Conservation (phyloP, 768 basidiomycete genomes). For the Lentinula lateritia region DNA sequence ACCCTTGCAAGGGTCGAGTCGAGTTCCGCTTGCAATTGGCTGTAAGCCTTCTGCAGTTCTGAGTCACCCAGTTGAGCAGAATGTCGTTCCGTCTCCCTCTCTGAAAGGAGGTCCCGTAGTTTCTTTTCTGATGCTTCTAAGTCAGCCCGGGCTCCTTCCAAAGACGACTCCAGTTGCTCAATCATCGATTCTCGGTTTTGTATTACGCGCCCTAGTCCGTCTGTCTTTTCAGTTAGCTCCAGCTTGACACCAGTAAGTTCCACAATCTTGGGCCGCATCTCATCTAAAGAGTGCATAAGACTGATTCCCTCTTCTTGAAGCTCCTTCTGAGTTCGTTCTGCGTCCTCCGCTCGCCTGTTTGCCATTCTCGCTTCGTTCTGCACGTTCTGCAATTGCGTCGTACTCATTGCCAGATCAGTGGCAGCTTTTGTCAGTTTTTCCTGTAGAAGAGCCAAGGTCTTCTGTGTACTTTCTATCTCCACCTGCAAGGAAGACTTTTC, state of each 20-base stretch:
- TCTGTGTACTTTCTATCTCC: conserved; percentile 40
- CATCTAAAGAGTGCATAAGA: conserved; percentile 76
- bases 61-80: conserved; percentile 43
- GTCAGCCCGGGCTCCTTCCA: conserved; percentile 50
- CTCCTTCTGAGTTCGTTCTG: conserved; percentile 64
- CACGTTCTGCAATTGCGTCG: conserved; percentile 51
- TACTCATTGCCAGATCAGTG: conserved; percentile 45
- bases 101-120: conserved; percentile 36
- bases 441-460: conserved; percentile 46
- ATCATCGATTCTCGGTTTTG: conserved; percentile 53
- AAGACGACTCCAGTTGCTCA: conserved; percentile 51
- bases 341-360: conserved; percentile 65
- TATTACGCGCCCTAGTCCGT: conserved; percentile 47
- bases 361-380: conserved; percentile 66
- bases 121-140: conserved; percentile 40
- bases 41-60: conserved; percentile 60
- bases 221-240: conserved; percentile 61
- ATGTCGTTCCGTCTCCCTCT: conserved; percentile 48
- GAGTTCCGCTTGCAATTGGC: conserved; percentile 58
- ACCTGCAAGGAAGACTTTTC: conserved; percentile 47
- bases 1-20: conserved; percentile 47
- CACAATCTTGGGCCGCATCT: conserved; percentile 82
- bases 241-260: conserved; percentile 71
- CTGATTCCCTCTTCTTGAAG: conserved; percentile 75
- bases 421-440: conserved; percentile 53